A percentile compares a stretch with the other conserved stretches of the same genome.
phyloP scores from a whole-genome alignment of 2,329 filamentous ascomycete species.

The Fusarium metavorans region DNA sequence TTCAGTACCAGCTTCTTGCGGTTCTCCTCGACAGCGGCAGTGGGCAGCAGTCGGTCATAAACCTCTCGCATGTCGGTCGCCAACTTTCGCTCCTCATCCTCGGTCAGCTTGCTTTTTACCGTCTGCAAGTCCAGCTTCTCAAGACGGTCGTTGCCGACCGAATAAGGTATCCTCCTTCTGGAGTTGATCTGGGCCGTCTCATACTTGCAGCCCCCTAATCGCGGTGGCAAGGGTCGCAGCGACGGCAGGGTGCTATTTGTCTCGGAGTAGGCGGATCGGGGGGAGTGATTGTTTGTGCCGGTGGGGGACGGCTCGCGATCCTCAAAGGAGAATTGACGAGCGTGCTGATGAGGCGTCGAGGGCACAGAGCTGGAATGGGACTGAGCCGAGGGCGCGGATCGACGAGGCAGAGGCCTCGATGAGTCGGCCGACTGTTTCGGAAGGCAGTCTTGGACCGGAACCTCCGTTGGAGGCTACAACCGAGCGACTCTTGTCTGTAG shows the following conservation, averaged over 20 bases:
- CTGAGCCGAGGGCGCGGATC: slow-evolving; percentile 47
- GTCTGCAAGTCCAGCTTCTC: slow-evolving; percentile 78
- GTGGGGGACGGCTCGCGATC: slow-evolving; percentile 85
- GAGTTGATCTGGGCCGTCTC: slow-evolving; percentile 88
- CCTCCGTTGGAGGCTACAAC: slow-evolving; percentile 71
- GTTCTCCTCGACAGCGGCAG: slow-evolving; percentile 80
- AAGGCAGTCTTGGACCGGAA: slow-evolving; percentile 62
- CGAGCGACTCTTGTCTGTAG: slow-evolving; percentile 71
- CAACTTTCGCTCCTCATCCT: slow-evolving; percentile 80
- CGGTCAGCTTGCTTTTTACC: slow-evolving; percentile 76
- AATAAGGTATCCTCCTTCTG: slow-evolving; percentile 91
- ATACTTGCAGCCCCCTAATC: slow-evolving; percentile 79
- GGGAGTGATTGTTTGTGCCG: slow-evolving; percentile 82
- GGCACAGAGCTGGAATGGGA: slow-evolving; percentile 88
- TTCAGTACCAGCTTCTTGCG: slow-evolving; percentile 84
- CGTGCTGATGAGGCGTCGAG: slow-evolving; percentile 90
- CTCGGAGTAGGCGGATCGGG: slow-evolving; percentile 90
- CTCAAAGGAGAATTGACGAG: slow-evolving; percentile 83
- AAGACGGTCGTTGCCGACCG: slow-evolving; percentile 82
- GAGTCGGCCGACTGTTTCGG: slow-evolving; percentile 55
- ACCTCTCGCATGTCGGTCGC: slow-evolving; percentile 86
- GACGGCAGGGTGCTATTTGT: slow-evolving; percentile 80
- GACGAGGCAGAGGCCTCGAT: slow-evolving; percentile 48
- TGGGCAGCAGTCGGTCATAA: slow-evolving; percentile 88
- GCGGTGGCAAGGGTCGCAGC: slow-evolving; percentile 72